These are phyloP conservation scores for Acrocalymma vagum DNA, from an alignment of 2,329 filamentous ascomycete genomes.

Conservation along the genomic window DNA sequence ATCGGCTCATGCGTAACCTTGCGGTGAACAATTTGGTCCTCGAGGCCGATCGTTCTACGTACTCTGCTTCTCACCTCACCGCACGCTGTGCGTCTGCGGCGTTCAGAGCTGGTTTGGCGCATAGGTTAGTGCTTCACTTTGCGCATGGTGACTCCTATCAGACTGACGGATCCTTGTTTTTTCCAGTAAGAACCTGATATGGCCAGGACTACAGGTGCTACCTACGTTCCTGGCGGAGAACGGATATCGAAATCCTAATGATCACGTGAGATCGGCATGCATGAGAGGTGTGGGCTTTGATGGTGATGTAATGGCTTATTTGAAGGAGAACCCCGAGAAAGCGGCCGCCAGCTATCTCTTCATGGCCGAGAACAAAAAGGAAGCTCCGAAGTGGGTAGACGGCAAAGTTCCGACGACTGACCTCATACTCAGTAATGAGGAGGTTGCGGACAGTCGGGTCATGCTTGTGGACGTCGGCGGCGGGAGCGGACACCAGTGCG, in stretches of 20 bases:
- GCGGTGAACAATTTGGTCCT: slow-evolving; percentile 7
- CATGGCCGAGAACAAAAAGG: slow-evolving; percentile 11
- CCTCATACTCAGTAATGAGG: slow-evolving; percentile 8
- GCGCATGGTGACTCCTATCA: no score
- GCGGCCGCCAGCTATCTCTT: slow-evolving; percentile 8
- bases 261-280: slow-evolving; percentile 8
- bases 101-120: slow-evolving; percentile 9
- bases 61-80: slow-evolving; percentile 10
- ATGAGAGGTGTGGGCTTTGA: slow-evolving; percentile 7
- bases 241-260: slow-evolving; percentile 11
- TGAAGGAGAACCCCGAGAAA: slow-evolving; percentile 11
- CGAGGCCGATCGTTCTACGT: slow-evolving; percentile 6
- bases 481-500: slow-evolving; percentile 51
- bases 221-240: slow-evolving; percentile 10
- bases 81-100: slow-evolving; percentile 8
- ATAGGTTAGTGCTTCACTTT: slow-evolving; percentile 7
- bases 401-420: slow-evolving; percentile 10
- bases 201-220: slow-evolving; percentile 8
- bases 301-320: slow-evolving; percentile 9
- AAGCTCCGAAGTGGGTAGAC: slow-evolving; percentile 9
- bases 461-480: slow-evolving; percentile 55
- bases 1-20: slow-evolving; percentile 10
- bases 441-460: slow-evolving; percentile 2
- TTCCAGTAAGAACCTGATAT: slow-evolving; percentile 9
- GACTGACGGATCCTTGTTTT: slow-evolving; percentile 8